These are phyloP conservation scores for Mycena galopus DNA, from an alignment of 768 basidiomycete genomes.

Conservation along the genomic window DNA sequence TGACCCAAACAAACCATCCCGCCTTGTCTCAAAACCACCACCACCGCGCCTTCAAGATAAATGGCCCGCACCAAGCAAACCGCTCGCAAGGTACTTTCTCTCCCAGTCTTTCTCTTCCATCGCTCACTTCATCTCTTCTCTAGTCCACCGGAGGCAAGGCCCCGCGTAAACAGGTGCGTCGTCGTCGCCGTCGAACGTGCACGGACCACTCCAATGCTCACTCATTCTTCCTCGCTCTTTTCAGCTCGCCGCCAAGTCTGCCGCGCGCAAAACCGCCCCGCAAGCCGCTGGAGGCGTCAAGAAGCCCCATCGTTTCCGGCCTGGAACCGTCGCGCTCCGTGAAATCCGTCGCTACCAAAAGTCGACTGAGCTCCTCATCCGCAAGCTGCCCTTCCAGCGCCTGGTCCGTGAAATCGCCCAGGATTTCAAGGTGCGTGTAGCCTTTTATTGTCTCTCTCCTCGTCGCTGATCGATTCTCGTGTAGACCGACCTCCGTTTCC, in stretches of 20 bases:
- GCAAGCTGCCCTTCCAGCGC: conserved; percentile 45
- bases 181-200: conserved; percentile 4
- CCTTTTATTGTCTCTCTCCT: not conserved
- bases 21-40: not conserved
- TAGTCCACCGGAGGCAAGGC: conserved; percentile 50
- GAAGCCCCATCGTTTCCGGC: conserved; percentile 39
- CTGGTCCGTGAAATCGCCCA: conserved; percentile 72
- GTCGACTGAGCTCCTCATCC: conserved; percentile 38
- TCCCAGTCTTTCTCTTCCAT: not conserved
- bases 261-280: conserved; percentile 38
- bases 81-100: conserved; percentile 32
- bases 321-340: conserved; percentile 39
- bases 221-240: not conserved
- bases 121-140: not conserved
- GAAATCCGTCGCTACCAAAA: conserved; percentile 39
- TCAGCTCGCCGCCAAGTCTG: conserved; percentile 34
- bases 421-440: conserved; percentile 64
- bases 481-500: conserved; percentile 76
- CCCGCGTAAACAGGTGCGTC: conserved; percentile 52
- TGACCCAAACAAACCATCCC: not conserved
- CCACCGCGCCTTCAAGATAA: conserved; percentile 8
- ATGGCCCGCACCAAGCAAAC: conserved; percentile 41
- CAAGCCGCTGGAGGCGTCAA: conserved; percentile 63
- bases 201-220: not conserved
- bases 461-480: not conserved